Evolutionary conservation across 257 asterid species (phyloP).

Genomic region (Salvia splendens): DNA sequence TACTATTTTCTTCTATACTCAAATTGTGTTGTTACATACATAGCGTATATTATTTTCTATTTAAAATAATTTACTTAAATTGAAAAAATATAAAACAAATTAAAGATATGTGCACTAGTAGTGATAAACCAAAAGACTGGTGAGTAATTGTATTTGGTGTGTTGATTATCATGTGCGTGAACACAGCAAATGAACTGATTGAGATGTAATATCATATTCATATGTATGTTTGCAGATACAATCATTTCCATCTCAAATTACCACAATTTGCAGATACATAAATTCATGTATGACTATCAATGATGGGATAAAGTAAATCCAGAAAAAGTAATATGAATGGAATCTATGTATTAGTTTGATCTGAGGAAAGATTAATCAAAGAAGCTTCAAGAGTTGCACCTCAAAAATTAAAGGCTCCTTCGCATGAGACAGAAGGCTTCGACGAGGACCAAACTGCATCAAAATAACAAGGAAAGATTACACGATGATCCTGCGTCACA

Average conservation of each 20-base stretch:
- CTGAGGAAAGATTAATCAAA: constrained; percentile 33
- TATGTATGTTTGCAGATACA: background rate
- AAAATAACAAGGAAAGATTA: constrained; percentile 49
- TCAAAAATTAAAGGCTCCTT: constrained; percentile 83
- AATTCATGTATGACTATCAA: background rate
- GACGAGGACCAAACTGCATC: constrained; percentile 64
- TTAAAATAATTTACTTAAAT: no score
- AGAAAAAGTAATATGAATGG: background rate
- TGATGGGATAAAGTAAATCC: background rate
- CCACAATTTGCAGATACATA: background rate
- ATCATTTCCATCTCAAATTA: background rate
- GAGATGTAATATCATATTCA: no score
- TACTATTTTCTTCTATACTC: no score
- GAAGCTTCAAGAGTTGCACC: constrained; percentile 86
- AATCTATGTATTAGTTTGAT: no score
- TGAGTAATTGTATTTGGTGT: no score
- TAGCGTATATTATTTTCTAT: no score
- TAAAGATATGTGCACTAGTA: no score
- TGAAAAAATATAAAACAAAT: no score
- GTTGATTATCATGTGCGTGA: no score
- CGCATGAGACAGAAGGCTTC: constrained; percentile 88
- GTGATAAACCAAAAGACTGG: no score
- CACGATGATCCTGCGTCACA: background rate
- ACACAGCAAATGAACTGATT: no score
- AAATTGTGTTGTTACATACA: no score